Conservation (phyloP, 345 rosid genomes). For the Brassica carinata region DNA sequence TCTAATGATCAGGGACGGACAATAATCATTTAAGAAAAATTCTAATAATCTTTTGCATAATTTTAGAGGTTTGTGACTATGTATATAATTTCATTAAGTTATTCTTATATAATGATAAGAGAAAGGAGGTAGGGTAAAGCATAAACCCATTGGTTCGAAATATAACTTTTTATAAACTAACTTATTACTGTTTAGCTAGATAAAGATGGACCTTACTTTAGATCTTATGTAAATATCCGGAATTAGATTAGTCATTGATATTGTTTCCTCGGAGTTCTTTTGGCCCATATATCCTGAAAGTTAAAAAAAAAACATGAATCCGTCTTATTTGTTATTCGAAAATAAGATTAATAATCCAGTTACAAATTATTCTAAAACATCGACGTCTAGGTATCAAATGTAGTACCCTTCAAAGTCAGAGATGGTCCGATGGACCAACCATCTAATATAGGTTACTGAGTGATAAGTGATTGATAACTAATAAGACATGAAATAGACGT, state of each 20-base stretch:
- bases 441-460: slow-evolving; percentile 12
- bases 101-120: not conserved
- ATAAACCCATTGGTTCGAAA: not conserved
- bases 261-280: no score
- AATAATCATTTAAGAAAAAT: no score
- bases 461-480: slow-evolving; percentile 17
- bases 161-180: not conserved
- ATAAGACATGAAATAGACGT: slow-evolving; percentile 18
- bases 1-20: no score
- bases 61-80: no score
- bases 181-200: not conserved
- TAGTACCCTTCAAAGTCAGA: slow-evolving; percentile 22
- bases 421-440: slow-evolving; percentile 40
- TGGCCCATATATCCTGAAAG: not conserved
- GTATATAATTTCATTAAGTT: no score
- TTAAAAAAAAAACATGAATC: not conserved
- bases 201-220: not conserved
- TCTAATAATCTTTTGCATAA: no score
- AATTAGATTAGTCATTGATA: no score
- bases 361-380: not conserved
- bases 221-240: not conserved
- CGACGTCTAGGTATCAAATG: not conserved
- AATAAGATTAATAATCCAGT: not conserved
- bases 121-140: not conserved
- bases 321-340: not conserved